Evolutionary conservation across 495 filamentous ascomycete genomes (phyloP), one percentile per base, ranked within the genome.

Genomic region (Hypoxylon cercidicola): DNA sequence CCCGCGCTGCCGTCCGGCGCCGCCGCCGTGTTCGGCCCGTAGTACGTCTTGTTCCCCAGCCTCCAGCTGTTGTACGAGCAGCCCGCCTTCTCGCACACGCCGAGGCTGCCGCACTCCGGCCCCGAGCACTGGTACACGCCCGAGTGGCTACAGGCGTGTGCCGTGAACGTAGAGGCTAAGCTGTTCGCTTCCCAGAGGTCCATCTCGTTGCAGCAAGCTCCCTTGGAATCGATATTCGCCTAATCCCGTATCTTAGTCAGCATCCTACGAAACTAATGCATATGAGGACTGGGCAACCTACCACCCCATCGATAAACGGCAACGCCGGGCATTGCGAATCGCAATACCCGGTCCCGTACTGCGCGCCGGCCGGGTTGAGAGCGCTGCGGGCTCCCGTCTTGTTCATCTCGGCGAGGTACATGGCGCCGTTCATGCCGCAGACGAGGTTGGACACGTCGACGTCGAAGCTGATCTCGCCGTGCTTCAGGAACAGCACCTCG

Each of bases 341-440:
- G 64, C 89, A 92, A 72, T 92, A 92, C 0, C 89, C 89, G 0
- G 89, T 90, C n/a, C 89, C 89, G 54, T 89, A 90, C 47, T 78
- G 79, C 43, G 89, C 89, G 39, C 89, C 89, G 4, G 88, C 89
- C 37, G 83, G 82, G 79, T 92, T 92, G 45, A 76, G 72, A 0
- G 78, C 64, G 64, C 79, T 81, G 30, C 82, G 74, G 18, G 85
- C 88, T 70, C 89, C 89, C 46, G 84, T 83, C 9, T 80, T 71
- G 40, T 88, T 82, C 89, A 92, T 91, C 65, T 84, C 72, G 3
- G 84, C 79, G 5, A 91, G 80, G 73, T 92, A 92, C 19, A 92
- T 74, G 12, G 89, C 89, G 50, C 89, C 89, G 74, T 93, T 90
- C 62, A 88, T 83, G 32, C 89, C 89, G 65, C 89, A 92, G 1